Base-by-base conservation (phyloP, 768 basidiomycete genomes). In the Rhodotorula diobovata region DNA sequence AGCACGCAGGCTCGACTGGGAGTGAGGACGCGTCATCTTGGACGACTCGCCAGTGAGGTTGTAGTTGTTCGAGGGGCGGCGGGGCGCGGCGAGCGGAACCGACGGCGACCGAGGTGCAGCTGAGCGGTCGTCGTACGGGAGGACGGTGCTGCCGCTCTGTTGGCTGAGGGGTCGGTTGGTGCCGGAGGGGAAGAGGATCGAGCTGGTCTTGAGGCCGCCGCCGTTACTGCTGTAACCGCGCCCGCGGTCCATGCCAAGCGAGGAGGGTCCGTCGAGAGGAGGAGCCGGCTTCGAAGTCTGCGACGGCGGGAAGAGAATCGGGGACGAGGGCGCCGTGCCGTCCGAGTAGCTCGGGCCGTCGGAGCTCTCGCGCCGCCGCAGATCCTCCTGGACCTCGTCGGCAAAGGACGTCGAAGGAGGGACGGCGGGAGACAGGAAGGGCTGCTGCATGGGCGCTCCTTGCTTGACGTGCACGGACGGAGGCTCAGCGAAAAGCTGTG, bases 301-400 rank as follows among this genome's bases (percentile, higher is more conserved):
- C 23, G 48, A 5, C 1, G 32, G 45, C 30, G 60, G 39, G 23
- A n/a, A 35, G 37, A 53, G 9, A 21, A 58, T 9, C 3, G 48
- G 30, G 6, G 54, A 3, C 5, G 64, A 16, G 16, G 41, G 32
- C 30, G 4, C 4, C 2, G 18, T 5, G 7, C 20, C 48, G 30
- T 48, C 16, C 0, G 25, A 6, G 6, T 43, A 4, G 0, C n/a
- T 12, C n/a, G 4, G 12, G 55, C n/a, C 15, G 18, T 58, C 30
- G 23, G 39, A 4, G 35, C 56, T 39, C 23, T 46, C 20, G 23
- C 62, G 68, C 25, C 58, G 57, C n/a, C 63, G 62, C 30, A 70
- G 53, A 20, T 46, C 68, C 32, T 37, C 63, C 23, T 64, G 48
- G 37, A 70, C 68, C 45, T 64, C 68, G 46, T 64, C 68, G 14